Evolutionary conservation across 768 basidiomycete species (phyloP), one percentile per base, ranked within the genome.

Genomic region (Chalciporus sphaerocephalus): DNA sequence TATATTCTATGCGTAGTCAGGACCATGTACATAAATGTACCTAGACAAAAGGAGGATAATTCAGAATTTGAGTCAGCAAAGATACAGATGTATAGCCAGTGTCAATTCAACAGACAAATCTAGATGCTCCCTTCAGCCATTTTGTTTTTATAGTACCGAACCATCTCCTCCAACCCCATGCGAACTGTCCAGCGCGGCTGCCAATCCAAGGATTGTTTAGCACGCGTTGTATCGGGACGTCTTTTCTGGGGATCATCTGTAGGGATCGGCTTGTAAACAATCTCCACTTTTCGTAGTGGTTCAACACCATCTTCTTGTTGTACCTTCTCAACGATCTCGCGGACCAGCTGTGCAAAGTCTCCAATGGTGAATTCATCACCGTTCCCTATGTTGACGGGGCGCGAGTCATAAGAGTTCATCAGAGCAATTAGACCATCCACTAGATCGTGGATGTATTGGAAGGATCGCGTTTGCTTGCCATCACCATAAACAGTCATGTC

Each of bases 391-490:
- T 99, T 99, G 66, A 95, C 91, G 2, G 96, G 96, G 25, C 91
- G 86, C 43, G 87, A 78, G 70, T 96, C 92, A 61, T 80, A 71
- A 15, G 92, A 92, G 75, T 94, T 96, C 96, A 99, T 99, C 55
- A 94, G 75, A 17, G 83, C 80, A 62, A 93, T 93, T 45, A 93
- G 71, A 34, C 95, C 96, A 62, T 97, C 93, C 61, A 95, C 76
- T 52, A 99, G 81, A 67, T 99, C 96, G 73, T 99, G 96, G 48
- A 99, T 85, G 70, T 95, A 99, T 71, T 95, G 93, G 81, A 95
- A 93, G 11, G 93, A 95, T 48, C 92, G 87, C 17, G 92, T 94
- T 72, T 95, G 92, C 35, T 70, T 81, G 54, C 92, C 92, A 62
- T 97, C 92, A 41, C 93, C 92, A 62, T 94, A 95, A 36, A 97